Percentiles rank a stretch among this genome's conserved stretches.
phyloP scores from a whole-genome alignment of 345 rosid genomes.

The Acer negundo region DNA sequence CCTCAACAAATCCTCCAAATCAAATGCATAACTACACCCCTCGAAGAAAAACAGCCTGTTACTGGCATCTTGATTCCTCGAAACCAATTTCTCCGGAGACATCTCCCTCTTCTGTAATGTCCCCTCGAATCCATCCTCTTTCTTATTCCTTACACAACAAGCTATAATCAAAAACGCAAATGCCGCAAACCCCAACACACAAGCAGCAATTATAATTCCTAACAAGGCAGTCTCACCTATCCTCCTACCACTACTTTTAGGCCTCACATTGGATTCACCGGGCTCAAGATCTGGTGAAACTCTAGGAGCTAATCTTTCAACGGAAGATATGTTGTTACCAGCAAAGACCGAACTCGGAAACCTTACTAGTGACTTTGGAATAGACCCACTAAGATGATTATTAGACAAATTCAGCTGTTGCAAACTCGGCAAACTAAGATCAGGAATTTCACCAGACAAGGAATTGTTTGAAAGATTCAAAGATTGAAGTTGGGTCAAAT shows the following conservation, averaged over 20 bases:
- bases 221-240: slow-evolving; percentile 56
- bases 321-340: slow-evolving; percentile 60
- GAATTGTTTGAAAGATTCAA: slow-evolving; percentile 84
- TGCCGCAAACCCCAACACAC: slow-evolving; percentile 45
- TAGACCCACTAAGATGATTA: slow-evolving; percentile 59
- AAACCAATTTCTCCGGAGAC: slow-evolving; percentile 83
- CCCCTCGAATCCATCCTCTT: slow-evolving; percentile 41
- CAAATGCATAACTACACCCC: slow-evolving; percentile 86
- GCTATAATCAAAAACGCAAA: slow-evolving; percentile 51
- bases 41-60: slow-evolving; percentile 87
- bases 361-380: slow-evolving; percentile 60
- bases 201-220: slow-evolving; percentile 46
- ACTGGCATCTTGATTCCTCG: slow-evolving; percentile 77
- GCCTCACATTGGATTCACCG: slow-evolving; percentile 20
- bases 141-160: slow-evolving; percentile 56
- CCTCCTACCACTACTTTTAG: slow-evolving; percentile 33
- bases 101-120: slow-evolving; percentile 67
- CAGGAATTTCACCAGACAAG: slow-evolving; percentile 76
- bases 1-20: slow-evolving; percentile 93
- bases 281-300: slow-evolving; percentile 38
- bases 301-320: slow-evolving; percentile 25
- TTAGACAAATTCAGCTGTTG: slow-evolving; percentile 57
- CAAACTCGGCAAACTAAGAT: slow-evolving; percentile 57
- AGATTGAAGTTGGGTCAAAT: slow-evolving; percentile 59
- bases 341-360: slow-evolving; percentile 62